Evolutionary conservation across 805 yeast species (phyloP).

Genomic region (Starmerella sp.): DNA sequence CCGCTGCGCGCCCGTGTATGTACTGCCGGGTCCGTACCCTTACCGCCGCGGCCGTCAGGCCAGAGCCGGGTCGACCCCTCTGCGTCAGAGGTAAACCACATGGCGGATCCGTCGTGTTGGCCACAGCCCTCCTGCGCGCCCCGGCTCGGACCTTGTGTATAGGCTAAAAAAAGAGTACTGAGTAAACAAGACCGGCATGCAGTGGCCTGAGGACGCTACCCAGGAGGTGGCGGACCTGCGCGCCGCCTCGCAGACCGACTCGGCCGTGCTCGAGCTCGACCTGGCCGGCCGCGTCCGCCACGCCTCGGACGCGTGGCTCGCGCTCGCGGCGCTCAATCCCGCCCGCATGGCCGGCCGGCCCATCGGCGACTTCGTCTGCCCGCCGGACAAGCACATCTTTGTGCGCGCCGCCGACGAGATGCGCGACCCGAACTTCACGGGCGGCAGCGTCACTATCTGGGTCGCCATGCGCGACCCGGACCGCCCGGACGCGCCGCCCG

Average conservation of each 20-base stretch:
- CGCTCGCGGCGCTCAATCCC: slow-evolving; percentile 42
- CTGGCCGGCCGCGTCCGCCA: slow-evolving; percentile 68
- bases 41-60: not conserved
- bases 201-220: not conserved
- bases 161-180: not conserved
- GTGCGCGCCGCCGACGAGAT: slow-evolving; percentile 28
- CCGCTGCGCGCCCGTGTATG: not conserved
- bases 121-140: not conserved
- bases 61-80: not conserved
- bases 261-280: slow-evolving; percentile 70
- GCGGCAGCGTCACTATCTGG: slow-evolving; percentile 19
- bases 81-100: not conserved
- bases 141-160: not conserved
- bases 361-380: slow-evolving; percentile 22
- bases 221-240: slow-evolving; percentile 4
- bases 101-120: slow-evolving; percentile 2
- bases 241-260: slow-evolving; percentile 3
- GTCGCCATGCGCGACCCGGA: slow-evolving; percentile 10
- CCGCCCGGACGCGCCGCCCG: not conserved
- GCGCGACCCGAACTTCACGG: slow-evolving; percentile 20
- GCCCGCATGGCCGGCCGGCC: slow-evolving; percentile 19
- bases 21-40: not conserved
- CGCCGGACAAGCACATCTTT: slow-evolving; percentile 24
- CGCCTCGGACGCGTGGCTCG: slow-evolving; percentile 59
- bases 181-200: not conserved